Conservation (phyloP, 768 basidiomycete species). For the Pluteus cervinus region DNA sequence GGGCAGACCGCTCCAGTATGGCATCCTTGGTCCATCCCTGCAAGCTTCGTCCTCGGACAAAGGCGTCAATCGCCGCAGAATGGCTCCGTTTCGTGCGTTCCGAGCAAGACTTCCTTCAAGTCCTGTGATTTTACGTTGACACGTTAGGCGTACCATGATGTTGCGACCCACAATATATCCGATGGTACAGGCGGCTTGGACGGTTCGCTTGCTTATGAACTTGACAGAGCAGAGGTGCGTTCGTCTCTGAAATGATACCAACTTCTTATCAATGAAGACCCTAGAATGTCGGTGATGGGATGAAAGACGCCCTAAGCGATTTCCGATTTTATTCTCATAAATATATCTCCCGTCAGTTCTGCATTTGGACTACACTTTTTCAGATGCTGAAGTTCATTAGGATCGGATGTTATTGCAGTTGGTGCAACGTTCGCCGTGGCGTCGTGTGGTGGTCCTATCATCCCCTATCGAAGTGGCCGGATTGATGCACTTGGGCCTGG, state of each 20-base stretch:
- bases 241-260: not conserved
- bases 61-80: constrained; percentile 30
- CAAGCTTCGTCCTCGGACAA: constrained; percentile 18
- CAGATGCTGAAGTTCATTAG: constrained; percentile 16
- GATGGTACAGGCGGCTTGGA: constrained; percentile 46
- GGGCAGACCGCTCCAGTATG: constrained; percentile 25
- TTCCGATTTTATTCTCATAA: constrained; percentile 36
- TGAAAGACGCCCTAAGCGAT: constrained; percentile 35
- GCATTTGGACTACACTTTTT: not conserved
- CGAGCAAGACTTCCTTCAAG: not conserved
- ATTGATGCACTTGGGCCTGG: constrained; percentile 33
- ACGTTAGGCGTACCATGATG: constrained; percentile 43
- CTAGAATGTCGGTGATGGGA: constrained; percentile 44
- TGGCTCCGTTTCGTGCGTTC: constrained; percentile 32
- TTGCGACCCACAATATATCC: constrained; percentile 38
- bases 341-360: constrained; percentile 34
- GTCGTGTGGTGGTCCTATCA: constrained; percentile 40
- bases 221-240: constrained; percentile 33
- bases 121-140: not conserved
- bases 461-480: constrained; percentile 36
- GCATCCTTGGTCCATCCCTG: constrained; percentile 23
- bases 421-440: constrained; percentile 30
- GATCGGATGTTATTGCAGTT: constrained; percentile 39
- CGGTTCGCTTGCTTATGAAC: constrained; percentile 43
- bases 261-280: not conserved